Conservation (phyloP, 192 early-diverging fungal species). For the Geosiphon pyriformis region DNA sequence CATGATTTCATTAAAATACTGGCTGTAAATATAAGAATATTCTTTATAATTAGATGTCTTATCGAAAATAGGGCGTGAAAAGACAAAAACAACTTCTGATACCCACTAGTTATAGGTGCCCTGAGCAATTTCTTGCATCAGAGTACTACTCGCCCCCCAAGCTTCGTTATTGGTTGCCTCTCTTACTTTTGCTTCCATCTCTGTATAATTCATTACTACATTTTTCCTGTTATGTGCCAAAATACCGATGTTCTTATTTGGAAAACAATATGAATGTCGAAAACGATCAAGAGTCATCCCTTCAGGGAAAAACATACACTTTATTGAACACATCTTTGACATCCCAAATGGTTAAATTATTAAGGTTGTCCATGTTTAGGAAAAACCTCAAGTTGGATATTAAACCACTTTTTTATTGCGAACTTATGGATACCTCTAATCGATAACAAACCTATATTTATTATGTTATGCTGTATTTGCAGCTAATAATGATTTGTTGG, state of each 20-base stretch:
- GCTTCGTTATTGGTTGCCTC: constrained; percentile 92
- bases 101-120: constrained; percentile 77
- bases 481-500: no score
- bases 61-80: not conserved
- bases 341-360: constrained; percentile 52
- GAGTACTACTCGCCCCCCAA: constrained; percentile 90
- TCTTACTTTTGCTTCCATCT: constrained; percentile 87
- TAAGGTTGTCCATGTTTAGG: constrained; percentile 29
- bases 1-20: constrained; percentile 95
- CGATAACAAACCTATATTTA: no score
- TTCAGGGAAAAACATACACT: constrained; percentile 45
- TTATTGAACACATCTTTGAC: constrained; percentile 56
- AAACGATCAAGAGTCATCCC: no score
- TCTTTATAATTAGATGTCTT: not conserved
- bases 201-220: constrained; percentile 89
- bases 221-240: constrained; percentile 49
- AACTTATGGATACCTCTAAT: no score
- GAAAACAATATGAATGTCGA: no score
- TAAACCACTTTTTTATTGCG: no score
- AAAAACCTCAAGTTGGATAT: no score
- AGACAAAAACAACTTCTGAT: no score
- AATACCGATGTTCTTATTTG: not conserved
- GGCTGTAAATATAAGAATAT: constrained; percentile 41
- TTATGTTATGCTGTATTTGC: no score
- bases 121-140: constrained; percentile 93